Evolutionary conservation across 2,329 filamentous ascomycete species (phyloP), one percentile per base, ranked within the genome.

Genomic region (Blastomyces gilchristii): DNA sequence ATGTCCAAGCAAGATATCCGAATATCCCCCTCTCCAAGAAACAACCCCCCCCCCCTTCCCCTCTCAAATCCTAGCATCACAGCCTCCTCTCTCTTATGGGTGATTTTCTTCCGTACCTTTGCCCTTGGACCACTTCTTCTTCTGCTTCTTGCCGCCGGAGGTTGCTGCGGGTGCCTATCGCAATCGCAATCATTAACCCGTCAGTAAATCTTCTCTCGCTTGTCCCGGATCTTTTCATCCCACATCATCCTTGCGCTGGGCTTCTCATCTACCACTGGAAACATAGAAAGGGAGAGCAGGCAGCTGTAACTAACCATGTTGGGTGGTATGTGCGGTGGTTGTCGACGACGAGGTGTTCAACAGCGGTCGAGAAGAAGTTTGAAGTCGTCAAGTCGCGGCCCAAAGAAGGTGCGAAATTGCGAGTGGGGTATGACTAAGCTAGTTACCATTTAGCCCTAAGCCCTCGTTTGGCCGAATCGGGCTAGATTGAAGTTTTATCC

Each of bases 121-220:
- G 74, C 80, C 80, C 78, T 82, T 82, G 67, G 79, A 81, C 80
- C 80, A 82, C 80, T 82, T 82, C 79, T 82, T 81, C 78, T 81
- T 81, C 69, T 80, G 78, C 74, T 80, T 80, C 76, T 80, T 79
- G 74, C 76, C 77, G 69, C 76, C 77, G 71, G 75, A 68, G 68
- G 73, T 71, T 76, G 76, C 76, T 79, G 78, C 74, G 71, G 78
- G 77, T 66, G 78, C 78, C 59, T 61, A 43, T 52, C 12, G 11
- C 49, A 28, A 28, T 41, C 47, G 57, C 59, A 31, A 53, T 61
- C 45, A 52, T 6, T 7, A n/a, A 61, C 11, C 43, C 31, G 37
- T 61, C 47, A 61, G 49, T 53, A 43, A 43, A 43, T 43, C 12
- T 7, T 14, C 8, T 18, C 12, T 52, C 31, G 12, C 16, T 22